Base-by-base conservation (phyloP, 108 stramenopile species). In the Pseudonitzschia multiseries region DNA sequence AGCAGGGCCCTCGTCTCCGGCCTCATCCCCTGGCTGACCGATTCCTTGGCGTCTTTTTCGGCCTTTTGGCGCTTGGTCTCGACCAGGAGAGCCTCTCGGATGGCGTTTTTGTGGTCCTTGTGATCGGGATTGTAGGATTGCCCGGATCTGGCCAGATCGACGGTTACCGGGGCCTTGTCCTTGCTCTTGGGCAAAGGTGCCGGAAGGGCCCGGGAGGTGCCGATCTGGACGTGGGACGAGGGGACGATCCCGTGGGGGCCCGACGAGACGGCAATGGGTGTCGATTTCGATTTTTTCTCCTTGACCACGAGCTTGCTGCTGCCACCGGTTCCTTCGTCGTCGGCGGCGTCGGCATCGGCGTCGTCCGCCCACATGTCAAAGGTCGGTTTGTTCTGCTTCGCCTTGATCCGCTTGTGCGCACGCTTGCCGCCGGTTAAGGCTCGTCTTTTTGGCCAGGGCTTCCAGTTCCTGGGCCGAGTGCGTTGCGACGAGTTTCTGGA, bases 81-180 rank as follows among this genome's bases (percentile, higher is more conserved):
- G 53, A 94, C 81, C 9, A 73, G 48, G n/a, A 92, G 48, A 18
- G 93, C 93, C 52, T 86, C 81, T 10, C 82, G 81, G 32, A 94
- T 79, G 1, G 84, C 86, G 61, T 85, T 80, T 68, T 84, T 84
- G 70, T 94, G 91, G 13, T 81, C 81, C 43, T 81, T 80, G 31
- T 63, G 65, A 69, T 94, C 93, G 13, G 93, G 93, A 72, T 81
- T 84, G 60, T 94, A 94, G 29, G 91, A 92, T 75, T 94, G 93
- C 42, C 93, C 93, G 8, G 83, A 74, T 32, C 83, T 82, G 43
- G 91, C 91, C 0, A 90, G 73, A 36, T 92, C 90, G 8, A 94
- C 76, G 27, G 89, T 83, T 6, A 91, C 69, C 14, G 79, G 72
- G 1, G 43, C 57, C 14, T 41, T 64, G 53, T 84, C 69, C 2